phyloP scores from a whole-genome alignment of 768 basidiomycete species.

The Pholiota microspora region DNA sequence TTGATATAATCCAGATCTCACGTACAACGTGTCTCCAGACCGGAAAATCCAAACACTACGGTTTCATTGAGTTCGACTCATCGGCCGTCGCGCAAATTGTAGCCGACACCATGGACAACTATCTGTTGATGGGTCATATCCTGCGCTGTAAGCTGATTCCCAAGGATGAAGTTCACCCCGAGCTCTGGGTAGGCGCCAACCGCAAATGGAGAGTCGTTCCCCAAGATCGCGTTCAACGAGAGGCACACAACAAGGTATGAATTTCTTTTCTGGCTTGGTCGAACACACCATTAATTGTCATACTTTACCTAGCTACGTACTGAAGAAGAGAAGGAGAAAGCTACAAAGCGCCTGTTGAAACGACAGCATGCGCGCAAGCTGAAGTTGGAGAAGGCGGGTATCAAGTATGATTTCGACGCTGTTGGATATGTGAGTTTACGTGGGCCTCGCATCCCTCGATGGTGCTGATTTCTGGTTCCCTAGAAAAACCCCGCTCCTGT shows the following conservation, averaged over 20 bases:
- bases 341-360: conserved; percentile 66
- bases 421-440: conserved; percentile 72
- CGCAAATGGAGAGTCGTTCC: conserved; percentile 85
- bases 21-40: conserved; percentile 48
- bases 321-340: conserved; percentile 60
- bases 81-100: conserved; percentile 90
- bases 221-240: conserved; percentile 62
- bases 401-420: conserved; percentile 82
- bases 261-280: no score
- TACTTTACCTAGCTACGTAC: conserved; percentile 70
- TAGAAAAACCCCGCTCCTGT: conserved; percentile 13
- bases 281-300: no score
- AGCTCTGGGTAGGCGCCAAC: conserved; percentile 97
- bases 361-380: conserved; percentile 76
- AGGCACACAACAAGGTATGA: conserved; percentile 87
- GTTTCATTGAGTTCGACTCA: conserved; percentile 92
- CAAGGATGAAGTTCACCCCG: conserved; percentile 85
- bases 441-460: neutral
- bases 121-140: conserved; percentile 92
- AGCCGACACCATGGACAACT: conserved; percentile 99
- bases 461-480: neutral
- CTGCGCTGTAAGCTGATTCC: conserved; percentile 89
- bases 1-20: conserved; percentile 1
- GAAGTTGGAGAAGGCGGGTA: conserved; percentile 78
- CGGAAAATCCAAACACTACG: conserved; percentile 95